Evolutionary conservation across 306 rosid genomes (phyloP).

Genomic region (Prunus persica): Prunus_persica_NCBIv2 NC_034010.1:22860501-22861000

Average conservation of each 20-base stretch:
- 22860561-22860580: conserved; percentile 33
- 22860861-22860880: conserved; percentile 43
- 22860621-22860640: conserved; percentile 20
- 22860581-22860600: conserved; percentile 20
- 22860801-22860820: conserved; percentile 32
- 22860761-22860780: not conserved
- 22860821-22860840: conserved; percentile 27
- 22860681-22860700: conserved; percentile 21
- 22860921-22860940: conserved; percentile 31
- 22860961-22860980: conserved; percentile 28
- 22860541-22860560: conserved; percentile 31
- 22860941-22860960: conserved; percentile 40
- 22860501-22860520: no score
- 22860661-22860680: conserved; percentile 19
- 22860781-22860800: conserved; percentile 10
- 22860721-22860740: conserved; percentile 25
- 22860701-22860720: conserved; percentile 19
- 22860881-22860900: conserved; percentile 40
- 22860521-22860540: conserved; percentile 2
- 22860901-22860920: conserved; percentile 21
- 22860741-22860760: not conserved
- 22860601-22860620: conserved; percentile 18
- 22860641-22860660: conserved; percentile 29
- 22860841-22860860: conserved; percentile 39
- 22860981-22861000: conserved; percentile 29